These are phyloP conservation scores for Coccomyxa subellipsoidea DNA, from an alignment of 163 green algal species.

Conservation along the genomic window DNA sequence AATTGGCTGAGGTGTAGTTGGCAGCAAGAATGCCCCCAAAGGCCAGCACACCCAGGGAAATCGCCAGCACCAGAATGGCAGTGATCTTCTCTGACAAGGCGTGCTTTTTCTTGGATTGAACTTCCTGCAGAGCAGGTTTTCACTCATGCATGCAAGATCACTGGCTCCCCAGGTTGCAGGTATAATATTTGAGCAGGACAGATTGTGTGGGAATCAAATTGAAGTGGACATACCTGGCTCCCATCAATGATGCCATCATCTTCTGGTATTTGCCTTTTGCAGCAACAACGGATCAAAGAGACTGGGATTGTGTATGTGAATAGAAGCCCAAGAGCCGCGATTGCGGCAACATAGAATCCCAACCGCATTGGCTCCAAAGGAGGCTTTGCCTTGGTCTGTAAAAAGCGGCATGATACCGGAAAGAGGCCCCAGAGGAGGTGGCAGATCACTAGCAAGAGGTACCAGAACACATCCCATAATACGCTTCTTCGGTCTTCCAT, in stretches of 20 bases:
- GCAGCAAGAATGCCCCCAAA: background rate
- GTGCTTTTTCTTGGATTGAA: background rate
- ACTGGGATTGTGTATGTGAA: background rate
- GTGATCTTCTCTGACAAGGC: background rate
- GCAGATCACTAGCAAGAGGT: background rate
- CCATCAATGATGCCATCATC: too few species aligned
- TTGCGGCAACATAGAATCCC: background rate
- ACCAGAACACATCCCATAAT: background rate
- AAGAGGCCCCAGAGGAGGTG: background rate
- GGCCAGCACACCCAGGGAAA: background rate
- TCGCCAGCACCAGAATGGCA: background rate
- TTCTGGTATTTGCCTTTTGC: background rate
- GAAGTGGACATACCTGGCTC: too few species aligned
- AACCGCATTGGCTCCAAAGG: background rate
- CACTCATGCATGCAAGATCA: background rate
- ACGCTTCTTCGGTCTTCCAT: background rate
- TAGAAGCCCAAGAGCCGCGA: background rate
- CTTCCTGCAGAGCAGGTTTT: background rate
- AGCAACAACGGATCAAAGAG: background rate
- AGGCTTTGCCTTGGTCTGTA: background rate
- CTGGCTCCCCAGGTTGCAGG: too few species aligned
- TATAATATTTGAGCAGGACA: too few species aligned
- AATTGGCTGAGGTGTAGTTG: background rate
- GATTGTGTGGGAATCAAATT: too few species aligned
- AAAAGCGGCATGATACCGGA: background rate